Evolutionary conservation across 148 eudicot species (phyloP), one percentile per base, ranked within the genome.

Genomic region (Pharnaceum exiguum): DNA sequence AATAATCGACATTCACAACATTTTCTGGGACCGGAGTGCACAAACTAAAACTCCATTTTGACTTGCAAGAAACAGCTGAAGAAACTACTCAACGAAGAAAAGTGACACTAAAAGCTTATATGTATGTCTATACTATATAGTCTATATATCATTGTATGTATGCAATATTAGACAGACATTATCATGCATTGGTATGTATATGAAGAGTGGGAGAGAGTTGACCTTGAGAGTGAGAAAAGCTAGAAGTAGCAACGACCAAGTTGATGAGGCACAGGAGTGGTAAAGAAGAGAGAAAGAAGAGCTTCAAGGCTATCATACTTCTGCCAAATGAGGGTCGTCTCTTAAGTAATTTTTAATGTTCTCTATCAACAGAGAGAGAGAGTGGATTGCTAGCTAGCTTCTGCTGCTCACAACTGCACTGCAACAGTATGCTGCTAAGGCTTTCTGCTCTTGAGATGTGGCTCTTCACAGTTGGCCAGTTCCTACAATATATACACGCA

Each of bases 391-490:
- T 44, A 46, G 42, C 11, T 0, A 12, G 30, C 4, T 21, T 12
- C 7, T n/a, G 18, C 46, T 46, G 35, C 47, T 10, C 16, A 3
- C 2, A 28, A 10, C 35, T 23, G 53, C 33, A 26, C 36, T 29
- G 37, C 37, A 28, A 16, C 28, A 10, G 8, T 48, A 7, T 10
- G 10, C 13, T 12, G 24, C 39, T 51, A 26, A 11, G 8, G 0
- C 11, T 28, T 25, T 37, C 16, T 42, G 58, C 30, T 39, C 47
- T 45, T 69, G 56, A 37, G 64, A 72, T 62, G 70, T 83, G 87
- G 77, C 90, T 76, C 33, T 67, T 71, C 43, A 58, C 64, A 70
- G 83, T 79, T 83, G 83, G 95, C 66, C 79, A 25, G 49, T 48
- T 7, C 25, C 24, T 36, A 26, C 43, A 9, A 63, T 51, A 63